Percentiles rank a stretch among this genome's conserved stretches.
Evolutionary conservation across 164 flowering plant species (phyloP).

Genomic region (Chimonanthus praecox): DNA sequence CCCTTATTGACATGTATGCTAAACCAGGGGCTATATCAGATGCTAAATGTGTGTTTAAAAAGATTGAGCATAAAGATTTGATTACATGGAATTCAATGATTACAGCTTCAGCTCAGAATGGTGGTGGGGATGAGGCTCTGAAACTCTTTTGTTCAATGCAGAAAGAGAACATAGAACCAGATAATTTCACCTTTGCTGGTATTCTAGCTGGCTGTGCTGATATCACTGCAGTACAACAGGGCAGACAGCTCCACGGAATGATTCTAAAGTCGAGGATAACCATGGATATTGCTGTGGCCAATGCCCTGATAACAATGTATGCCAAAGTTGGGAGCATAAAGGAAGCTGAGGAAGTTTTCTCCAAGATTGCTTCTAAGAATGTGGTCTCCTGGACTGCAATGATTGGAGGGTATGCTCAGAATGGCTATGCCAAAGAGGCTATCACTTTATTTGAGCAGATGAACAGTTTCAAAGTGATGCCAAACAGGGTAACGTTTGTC

Average conservation of each 20-base stretch:
- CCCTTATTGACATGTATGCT: constrained; percentile 17
- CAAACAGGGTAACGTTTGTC: constrained; percentile 12
- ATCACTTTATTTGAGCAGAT: constrained; percentile 14
- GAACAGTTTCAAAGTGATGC: constrained; percentile 10
- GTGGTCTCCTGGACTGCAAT: constrained; percentile 21
- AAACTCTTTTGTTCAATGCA: constrained; percentile 12
- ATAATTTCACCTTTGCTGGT: constrained; percentile 16
- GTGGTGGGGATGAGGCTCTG: constrained; percentile 6
- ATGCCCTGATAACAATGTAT: constrained; percentile 22
- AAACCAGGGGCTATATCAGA: constrained; percentile 6
- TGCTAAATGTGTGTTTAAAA: constrained; percentile 8
- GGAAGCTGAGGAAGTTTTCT: constrained; percentile 13
- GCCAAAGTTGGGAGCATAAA: constrained; percentile 11
- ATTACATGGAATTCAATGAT: constrained; percentile 17
- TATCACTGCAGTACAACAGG: constrained; percentile 12
- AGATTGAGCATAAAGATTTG: constrained; percentile 13
- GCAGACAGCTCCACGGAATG: constrained; percentile 13
- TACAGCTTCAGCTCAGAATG: constrained; percentile 9
- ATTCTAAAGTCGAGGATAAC: constrained; percentile 13
- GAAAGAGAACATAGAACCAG: constrained; percentile 10
- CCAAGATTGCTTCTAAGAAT: constrained; percentile 1
- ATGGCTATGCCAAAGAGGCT: constrained; percentile 11
- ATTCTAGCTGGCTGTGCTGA: constrained; percentile 15
- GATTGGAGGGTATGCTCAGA: constrained; percentile 20
- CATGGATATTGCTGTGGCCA: constrained; percentile 11